Percentiles rank a stretch among this genome's conserved stretches.
These are phyloP conservation scores for Ceratonia siliqua DNA, from an alignment of 306 rosid genomes.

Conservation along the genomic window DNA sequence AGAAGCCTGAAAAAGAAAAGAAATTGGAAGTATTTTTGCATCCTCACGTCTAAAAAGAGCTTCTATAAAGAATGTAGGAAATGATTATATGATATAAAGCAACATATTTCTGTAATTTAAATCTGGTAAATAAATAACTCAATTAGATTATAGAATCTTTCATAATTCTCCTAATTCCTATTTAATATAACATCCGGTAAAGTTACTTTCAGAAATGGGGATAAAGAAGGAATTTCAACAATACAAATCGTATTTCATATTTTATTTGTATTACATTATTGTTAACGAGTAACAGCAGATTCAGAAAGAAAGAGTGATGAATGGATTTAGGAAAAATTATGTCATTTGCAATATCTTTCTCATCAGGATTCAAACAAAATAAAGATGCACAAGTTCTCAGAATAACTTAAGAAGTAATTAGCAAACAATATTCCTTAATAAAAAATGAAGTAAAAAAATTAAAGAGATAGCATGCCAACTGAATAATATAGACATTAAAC, in stretches of 20 bases:
- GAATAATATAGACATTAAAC: conserved; percentile 4
- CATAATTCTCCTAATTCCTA: conserved; percentile 3
- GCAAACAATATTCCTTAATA: conserved; percentile 13
- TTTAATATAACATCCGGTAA: not conserved
- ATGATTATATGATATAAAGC: not conserved
- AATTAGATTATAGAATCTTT: not conserved
- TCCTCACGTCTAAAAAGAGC: not conserved
- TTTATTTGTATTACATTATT: conserved; percentile 1
- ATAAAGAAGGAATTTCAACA: not conserved
- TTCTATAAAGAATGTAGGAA: not conserved
- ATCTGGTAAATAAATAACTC: not conserved
- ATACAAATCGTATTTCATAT: conserved; percentile 6
- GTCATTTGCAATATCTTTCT: not conserved
- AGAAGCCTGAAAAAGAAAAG: conserved; percentile 53
- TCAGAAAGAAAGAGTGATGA: conserved; percentile 29
- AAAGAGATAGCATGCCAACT: not conserved
- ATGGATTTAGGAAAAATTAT: conserved; percentile 11
- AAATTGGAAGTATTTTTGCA: conserved; percentile 18
- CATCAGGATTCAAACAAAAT: conserved; percentile 6
- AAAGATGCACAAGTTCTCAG: conserved; percentile 8
- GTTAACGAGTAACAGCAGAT: conserved; percentile 17
- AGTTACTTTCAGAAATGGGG: conserved; percentile 11
- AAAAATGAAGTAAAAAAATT: not conserved
- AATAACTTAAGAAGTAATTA: conserved; percentile 7
- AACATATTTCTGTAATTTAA: conserved; percentile 15